Evolutionary conservation across 2,329 filamentous ascomycete genomes (phyloP).

Genomic region (Fusarium sp.): DNA sequence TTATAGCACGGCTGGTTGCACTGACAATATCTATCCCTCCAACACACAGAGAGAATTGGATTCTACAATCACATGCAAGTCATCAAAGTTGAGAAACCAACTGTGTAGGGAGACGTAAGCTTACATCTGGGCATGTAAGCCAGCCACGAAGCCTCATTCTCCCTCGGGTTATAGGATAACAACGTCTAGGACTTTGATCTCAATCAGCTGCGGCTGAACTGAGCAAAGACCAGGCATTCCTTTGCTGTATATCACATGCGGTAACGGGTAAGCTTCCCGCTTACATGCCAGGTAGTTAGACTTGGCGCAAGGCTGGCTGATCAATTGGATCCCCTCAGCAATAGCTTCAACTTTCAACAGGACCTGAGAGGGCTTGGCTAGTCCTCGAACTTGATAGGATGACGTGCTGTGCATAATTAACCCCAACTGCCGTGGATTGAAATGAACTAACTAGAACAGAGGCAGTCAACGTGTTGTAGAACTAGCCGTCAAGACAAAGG

Average conservation of each 20-base stretch:
- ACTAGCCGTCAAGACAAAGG: neutral
- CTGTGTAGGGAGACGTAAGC: neutral
- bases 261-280: neutral
- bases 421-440: neutral
- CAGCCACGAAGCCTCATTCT: neutral
- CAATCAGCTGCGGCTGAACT: neutral
- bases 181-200: neutral
- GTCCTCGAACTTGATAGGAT: neutral
- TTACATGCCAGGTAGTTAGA: neutral
- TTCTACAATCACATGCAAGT: neutral
- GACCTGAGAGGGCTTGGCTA: neutral
- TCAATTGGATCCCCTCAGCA: too few relatives aligned
- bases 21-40: neutral
- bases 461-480: neutral
- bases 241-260: neutral
- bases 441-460: neutral
- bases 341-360: neutral
- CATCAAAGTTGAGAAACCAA: neutral
- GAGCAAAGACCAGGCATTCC: neutral
- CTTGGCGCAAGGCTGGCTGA: neutral
- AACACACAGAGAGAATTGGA: neutral
- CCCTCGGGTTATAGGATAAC: neutral
- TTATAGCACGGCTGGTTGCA: neutral
- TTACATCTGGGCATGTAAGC: neutral
- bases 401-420: neutral